A percentile compares a stretch with the other conserved stretches of the same genome.
phyloP scores from a whole-genome alignment of 768 basidiomycete species.

The Lentinula detonsa region DNA sequence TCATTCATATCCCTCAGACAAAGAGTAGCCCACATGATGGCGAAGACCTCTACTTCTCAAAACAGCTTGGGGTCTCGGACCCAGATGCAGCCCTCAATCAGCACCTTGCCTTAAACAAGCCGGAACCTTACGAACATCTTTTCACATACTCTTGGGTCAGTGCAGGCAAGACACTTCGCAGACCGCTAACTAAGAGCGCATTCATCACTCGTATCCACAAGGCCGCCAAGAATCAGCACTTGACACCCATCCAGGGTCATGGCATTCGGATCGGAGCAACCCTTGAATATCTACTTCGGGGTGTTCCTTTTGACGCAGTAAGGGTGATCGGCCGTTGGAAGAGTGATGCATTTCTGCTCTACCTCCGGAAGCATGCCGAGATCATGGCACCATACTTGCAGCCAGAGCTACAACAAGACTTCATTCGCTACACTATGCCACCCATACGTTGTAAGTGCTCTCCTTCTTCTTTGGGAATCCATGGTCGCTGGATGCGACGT shows the following conservation, averaged over 20 bases:
- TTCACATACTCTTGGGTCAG: slow-evolving; percentile 20
- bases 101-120: slow-evolving; percentile 24
- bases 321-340: too few species aligned
- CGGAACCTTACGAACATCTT: slow-evolving; percentile 15
- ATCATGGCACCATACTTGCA: too few species aligned
- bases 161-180: neutral
- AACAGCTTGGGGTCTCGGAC: slow-evolving; percentile 20
- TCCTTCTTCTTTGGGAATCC: too few species aligned
- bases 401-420: too few species aligned
- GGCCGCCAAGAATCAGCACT: neutral
- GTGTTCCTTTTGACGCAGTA: too few species aligned
- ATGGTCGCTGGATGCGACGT: too few species aligned
- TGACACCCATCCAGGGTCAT: slow-evolving; percentile 16
- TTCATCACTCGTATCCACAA: slow-evolving; percentile 12
- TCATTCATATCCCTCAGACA: too few species aligned
- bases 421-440: too few species aligned
- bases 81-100: slow-evolving; percentile 16
- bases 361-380: too few species aligned
- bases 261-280: slow-evolving; percentile 20
- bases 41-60: slow-evolving; percentile 26
- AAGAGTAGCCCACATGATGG: slow-evolving; percentile 9
- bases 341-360: too few species aligned
- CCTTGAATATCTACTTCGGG: slow-evolving; percentile 15
- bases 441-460: too few species aligned
- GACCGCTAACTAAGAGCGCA: neutral